phyloP scores from a whole-genome alignment of 2,329 filamentous ascomycete genomes.

The Arthrinium phaeospermum region DNA sequence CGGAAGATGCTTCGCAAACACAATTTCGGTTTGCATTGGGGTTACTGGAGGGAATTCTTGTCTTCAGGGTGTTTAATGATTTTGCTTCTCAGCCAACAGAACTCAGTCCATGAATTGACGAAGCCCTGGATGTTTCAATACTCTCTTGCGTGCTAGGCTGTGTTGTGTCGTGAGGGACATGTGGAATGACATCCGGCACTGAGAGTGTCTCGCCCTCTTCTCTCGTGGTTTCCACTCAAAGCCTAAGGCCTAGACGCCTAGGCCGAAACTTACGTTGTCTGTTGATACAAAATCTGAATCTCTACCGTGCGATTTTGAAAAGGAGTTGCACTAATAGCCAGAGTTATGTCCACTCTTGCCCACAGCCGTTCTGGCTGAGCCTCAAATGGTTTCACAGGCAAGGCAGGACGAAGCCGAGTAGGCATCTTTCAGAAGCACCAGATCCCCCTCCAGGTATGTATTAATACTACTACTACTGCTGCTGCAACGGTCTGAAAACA shows the following conservation, averaged over 20 bases:
- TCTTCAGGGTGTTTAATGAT: conserved; percentile 15
- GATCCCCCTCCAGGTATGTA: not conserved
- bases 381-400: not conserved
- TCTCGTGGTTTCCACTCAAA: not conserved
- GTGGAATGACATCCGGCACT: too few relatives aligned
- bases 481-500: not conserved
- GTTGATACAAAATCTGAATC: not conserved
- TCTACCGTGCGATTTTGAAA: not conserved
- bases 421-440: not conserved
- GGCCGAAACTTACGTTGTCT: too few relatives aligned
- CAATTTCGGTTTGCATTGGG: conserved; percentile 6
- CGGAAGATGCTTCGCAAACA: not conserved
- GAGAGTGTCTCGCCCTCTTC: too few relatives aligned
- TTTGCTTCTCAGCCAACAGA: not conserved
- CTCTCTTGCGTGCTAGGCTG: not conserved
- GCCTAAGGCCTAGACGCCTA: not conserved
- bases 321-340: not conserved
- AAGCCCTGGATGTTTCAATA: not conserved
- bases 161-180: not conserved
- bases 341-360: not conserved
- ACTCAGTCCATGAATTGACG: not conserved
- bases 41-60: not conserved
- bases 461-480: not conserved
- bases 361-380: not conserved
- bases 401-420: not conserved